phyloP scores from a whole-genome alignment of 331 rosid species.

The Pyrus hybrid region DNA sequence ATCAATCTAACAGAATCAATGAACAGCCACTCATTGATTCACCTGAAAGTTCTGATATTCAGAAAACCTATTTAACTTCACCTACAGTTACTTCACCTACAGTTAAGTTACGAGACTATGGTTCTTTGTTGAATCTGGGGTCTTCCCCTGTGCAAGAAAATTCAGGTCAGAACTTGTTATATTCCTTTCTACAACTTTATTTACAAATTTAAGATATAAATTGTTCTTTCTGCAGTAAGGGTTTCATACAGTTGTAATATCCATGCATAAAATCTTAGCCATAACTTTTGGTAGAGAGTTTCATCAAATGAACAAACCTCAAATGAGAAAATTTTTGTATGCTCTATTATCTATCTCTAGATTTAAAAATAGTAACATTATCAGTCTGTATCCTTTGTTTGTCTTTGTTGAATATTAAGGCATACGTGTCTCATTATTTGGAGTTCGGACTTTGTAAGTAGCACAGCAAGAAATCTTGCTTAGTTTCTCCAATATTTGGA shows the following conservation, averaged over 20 bases:
- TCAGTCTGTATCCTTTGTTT: not conserved
- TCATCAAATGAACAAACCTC: not conserved
- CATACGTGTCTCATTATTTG: not conserved
- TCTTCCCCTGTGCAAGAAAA: constrained; percentile 38
- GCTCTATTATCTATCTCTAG: not conserved
- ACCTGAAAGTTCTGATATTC: constrained; percentile 19
- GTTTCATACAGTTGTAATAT: not conserved
- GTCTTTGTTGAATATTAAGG: not conserved
- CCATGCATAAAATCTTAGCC: not conserved
- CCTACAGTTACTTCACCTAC: too few relatives aligned
- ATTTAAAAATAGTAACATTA: not conserved
- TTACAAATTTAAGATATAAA: not conserved
- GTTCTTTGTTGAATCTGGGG: constrained; percentile 21
- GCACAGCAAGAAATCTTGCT: not conserved
- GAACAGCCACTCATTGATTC: constrained; percentile 24
- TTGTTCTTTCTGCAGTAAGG: not conserved
- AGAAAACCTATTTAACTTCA: constrained; percentile 22
- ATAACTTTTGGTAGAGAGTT: not conserved
- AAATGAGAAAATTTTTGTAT: not conserved
- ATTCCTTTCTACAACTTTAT: not conserved
- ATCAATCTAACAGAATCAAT: constrained; percentile 17
- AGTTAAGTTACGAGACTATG: constrained; percentile 16
- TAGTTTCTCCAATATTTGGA: not conserved
- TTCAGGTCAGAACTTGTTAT: constrained; percentile 37
- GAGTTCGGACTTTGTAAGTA: too few relatives aligned